These are phyloP conservation scores for Aspergillus aculeatinus DNA, from an alignment of 2,329 filamentous ascomycete genomes.

Conservation along the genomic window DNA sequence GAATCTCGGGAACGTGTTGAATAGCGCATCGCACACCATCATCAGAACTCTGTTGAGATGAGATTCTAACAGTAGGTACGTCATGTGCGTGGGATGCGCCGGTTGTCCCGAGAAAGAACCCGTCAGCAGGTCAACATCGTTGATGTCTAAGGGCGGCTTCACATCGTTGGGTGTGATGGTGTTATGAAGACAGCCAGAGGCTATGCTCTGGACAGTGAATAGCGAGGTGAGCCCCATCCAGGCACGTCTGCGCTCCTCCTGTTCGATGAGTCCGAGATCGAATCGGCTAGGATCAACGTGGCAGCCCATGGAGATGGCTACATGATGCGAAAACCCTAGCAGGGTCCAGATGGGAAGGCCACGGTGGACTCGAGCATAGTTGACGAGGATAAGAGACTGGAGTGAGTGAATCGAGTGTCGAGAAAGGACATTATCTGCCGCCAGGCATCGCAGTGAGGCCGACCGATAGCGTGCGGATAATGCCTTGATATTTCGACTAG, in stretches of 20 bases:
- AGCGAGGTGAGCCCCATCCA: conserved; percentile 45
- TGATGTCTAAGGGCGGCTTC: conserved; percentile 35
- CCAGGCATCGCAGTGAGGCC: conserved; percentile 39
- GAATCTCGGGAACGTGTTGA: conserved; percentile 26
- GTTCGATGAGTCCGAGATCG: conserved; percentile 34
- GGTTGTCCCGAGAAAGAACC: conserved; percentile 21
- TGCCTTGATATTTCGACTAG: conserved; percentile 37
- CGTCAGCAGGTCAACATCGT: conserved; percentile 37
- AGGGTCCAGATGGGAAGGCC: conserved; percentile 41
- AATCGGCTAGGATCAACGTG: conserved; percentile 43
- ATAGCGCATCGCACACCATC: conserved; percentile 38
- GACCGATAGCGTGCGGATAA: conserved; percentile 40
- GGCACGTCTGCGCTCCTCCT: conserved; percentile 40
- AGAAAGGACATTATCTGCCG: conserved; percentile 40
- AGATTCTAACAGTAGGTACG: conserved; percentile 41
- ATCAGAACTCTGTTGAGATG: conserved; percentile 38
- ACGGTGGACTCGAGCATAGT: conserved; percentile 39
- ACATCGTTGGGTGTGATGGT: conserved; percentile 30
- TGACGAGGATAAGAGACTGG: conserved; percentile 41
- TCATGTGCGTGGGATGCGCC: conserved; percentile 41
- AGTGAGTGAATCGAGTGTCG: conserved; percentile 42
- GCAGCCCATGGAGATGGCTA: conserved; percentile 44
- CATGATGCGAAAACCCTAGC: conserved; percentile 41
- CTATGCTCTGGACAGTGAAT: conserved; percentile 40
- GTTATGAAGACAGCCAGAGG: conserved; percentile 37